phyloP scores from a whole-genome alignment of 2,329 filamentous ascomycete species.

The Claviceps paspali region DNA sequence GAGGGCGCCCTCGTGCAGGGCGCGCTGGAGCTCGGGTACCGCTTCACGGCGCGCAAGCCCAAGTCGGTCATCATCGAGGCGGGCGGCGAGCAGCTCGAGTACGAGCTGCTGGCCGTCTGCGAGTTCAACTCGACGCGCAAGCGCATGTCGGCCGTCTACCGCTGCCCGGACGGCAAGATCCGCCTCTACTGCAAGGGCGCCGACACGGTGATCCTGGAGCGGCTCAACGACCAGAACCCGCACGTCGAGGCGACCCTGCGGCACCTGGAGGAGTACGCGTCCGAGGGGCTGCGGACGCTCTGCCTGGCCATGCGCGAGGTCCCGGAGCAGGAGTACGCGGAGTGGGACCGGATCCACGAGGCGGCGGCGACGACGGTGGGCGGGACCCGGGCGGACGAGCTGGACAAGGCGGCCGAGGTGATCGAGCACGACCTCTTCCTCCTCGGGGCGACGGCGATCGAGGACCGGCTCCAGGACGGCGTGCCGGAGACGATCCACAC shows the following conservation, averaged over 20 bases:
- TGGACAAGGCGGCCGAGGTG: conserved; percentile 92
- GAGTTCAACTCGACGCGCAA: conserved; percentile 94
- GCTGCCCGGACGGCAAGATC: conserved; percentile 91
- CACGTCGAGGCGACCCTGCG: conserved; percentile 80
- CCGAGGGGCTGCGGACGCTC: conserved; percentile 84
- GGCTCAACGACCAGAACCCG: conserved; percentile 67
- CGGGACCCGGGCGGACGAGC: conserved; percentile 81
- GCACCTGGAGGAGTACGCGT: conserved; percentile 97
- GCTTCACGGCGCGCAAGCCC: conserved; percentile 81
- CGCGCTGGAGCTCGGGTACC: conserved; percentile 71
- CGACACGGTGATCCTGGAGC: conserved; percentile 92
- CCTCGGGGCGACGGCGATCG: conserved; percentile 89
- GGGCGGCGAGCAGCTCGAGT: conserved; percentile 58
- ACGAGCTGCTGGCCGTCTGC: conserved; percentile 88
- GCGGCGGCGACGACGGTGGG: conserved; percentile 78
- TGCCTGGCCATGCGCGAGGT: conserved; percentile 92
- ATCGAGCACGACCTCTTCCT: conserved; percentile 87
- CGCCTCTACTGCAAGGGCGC: conserved; percentile 91
- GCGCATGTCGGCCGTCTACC: conserved; percentile 94
- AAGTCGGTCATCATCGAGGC: conserved; percentile 72
- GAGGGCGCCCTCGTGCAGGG: conserved; percentile 95
- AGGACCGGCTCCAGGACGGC: conserved; percentile 91
- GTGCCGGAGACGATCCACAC: conserved; percentile 98
- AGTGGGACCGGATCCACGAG: conserved; percentile 80
- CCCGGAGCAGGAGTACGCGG: conserved; percentile 71